These are phyloP conservation scores for Earliella scabrosa DNA, from an alignment of 1,284 basidiomycete species.

Conservation along the genomic window DNA sequence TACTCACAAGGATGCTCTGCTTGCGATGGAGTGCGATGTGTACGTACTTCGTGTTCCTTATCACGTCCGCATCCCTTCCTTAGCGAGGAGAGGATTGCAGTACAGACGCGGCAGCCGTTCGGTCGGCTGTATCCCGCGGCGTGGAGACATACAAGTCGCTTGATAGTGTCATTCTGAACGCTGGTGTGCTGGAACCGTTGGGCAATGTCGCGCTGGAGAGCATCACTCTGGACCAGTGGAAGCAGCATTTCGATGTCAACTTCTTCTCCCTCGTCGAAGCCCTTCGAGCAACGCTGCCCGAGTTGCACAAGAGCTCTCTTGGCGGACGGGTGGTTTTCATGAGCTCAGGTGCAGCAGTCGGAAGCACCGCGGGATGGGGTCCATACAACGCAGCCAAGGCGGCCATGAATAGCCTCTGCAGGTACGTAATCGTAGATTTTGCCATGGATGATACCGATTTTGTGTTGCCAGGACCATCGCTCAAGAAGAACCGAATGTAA, in stretches of 20 bases:
- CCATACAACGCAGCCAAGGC: constrained; percentile 85
- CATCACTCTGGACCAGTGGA: constrained; percentile 56
- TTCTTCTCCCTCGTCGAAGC: constrained; percentile 81
- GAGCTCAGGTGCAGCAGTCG: constrained; percentile 80
- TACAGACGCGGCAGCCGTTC: constrained; percentile 61
- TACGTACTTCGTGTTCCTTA: constrained; percentile 49
- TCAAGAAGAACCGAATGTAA: constrained; percentile 78
- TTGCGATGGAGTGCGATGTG: constrained; percentile 74
- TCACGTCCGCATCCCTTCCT: constrained; percentile 2
- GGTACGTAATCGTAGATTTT: constrained; percentile 44
- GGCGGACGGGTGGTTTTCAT: constrained; percentile 79
- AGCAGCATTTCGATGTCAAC: constrained; percentile 76
- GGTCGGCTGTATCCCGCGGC: constrained; percentile 51
- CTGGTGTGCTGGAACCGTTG: constrained; percentile 66
- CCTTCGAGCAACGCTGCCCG: constrained; percentile 66
- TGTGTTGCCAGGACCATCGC: constrained; percentile 69
- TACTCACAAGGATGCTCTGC: constrained; percentile 47
- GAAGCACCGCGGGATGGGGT: constrained; percentile 71
- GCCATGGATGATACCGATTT: neutral
- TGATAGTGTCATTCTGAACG: constrained; percentile 82
- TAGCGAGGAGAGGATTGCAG: constrained; percentile 38
- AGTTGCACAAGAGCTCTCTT: constrained; percentile 60
- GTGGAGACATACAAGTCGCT: constrained; percentile 60
- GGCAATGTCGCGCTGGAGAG: constrained; percentile 43
- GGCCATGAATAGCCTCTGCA: constrained; percentile 83